Evolutionary conservation across 768 basidiomycete genomes (phyloP), one percentile per base, ranked within the genome.

Genomic region (Tephrocybe sp.): DNA sequence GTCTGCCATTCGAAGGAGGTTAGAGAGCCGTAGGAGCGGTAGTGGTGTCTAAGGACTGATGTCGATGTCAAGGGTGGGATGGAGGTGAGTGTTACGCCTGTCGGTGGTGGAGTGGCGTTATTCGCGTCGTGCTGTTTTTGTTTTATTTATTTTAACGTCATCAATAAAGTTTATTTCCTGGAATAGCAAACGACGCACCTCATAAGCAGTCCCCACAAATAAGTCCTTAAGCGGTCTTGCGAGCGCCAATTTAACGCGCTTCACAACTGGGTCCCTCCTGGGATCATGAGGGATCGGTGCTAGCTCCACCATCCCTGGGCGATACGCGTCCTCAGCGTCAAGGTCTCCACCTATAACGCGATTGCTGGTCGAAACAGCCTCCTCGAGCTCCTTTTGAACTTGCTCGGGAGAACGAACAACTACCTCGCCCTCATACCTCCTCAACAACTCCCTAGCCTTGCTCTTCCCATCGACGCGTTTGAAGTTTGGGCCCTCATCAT

Each of bases 1-100:
- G 88, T 80, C 59, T 92, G 88, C 9, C 84, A 77, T 49, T 94
- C 90, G 49, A 91, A 84, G 3, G 82, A 77, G 5, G 70, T 48
- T 49, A 94, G 71, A 13, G 70, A 62, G 1, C 92, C 94, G 60
- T 87, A 75, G 8, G 69, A 52, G 5, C 74, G 61, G 60, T 96
- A 86, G 60, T 87, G 80, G 3, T 79, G 75, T 19, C 82, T 78
- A 45, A 97, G 80, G 31, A 79, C 72, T 27, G 76, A 69, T 35
- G 77, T 79, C 1, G 90, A 80, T 2, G 86, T 87, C 22, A 97
- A 70, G 0, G 85, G 82, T 1, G 86, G 83, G 38, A 96, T 70
- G 49, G 80, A 80, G 21, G 82, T 78, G 37, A 96, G 69, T 9
- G 95, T 77, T 5, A 98, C 81, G 1, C 83, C 77, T 0, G 79